Percentiles rank a stretch among this genome's conserved stretches.
These are phyloP conservation scores for Cyclocybe cylindracea DNA, from an alignment of 768 basidiomycete genomes.

Conservation along the genomic window DNA sequence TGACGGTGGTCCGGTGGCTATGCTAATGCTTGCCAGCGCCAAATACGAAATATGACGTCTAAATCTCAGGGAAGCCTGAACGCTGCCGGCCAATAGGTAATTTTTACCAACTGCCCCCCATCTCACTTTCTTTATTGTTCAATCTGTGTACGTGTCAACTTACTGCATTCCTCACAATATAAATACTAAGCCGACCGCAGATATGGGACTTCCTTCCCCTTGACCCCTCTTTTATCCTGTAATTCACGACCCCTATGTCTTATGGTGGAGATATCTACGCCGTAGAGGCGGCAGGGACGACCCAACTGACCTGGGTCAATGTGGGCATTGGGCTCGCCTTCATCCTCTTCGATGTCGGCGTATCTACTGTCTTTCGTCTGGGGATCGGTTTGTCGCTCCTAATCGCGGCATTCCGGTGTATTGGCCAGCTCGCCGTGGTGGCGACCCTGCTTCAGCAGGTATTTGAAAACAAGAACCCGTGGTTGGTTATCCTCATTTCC, in stretches of 20 bases:
- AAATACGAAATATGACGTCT: too few species aligned
- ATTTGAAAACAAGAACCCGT: slow-evolving; percentile 74
- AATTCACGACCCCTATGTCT: neutral
- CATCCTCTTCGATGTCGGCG: slow-evolving; percentile 66
- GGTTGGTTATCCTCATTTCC: slow-evolving; percentile 73
- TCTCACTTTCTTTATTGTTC: too few species aligned
- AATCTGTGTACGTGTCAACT: too few species aligned
- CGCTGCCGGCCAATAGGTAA: too few species aligned
- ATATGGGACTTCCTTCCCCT: too few species aligned
- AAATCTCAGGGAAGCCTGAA: too few species aligned
- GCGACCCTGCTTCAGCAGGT: slow-evolving; percentile 70
- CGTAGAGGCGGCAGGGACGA: neutral
- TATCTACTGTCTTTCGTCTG: slow-evolving; percentile 67
- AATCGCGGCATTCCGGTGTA: slow-evolving; percentile 71
- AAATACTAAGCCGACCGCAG: too few species aligned
- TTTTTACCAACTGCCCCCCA: too few species aligned
- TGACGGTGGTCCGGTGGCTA: too few species aligned
- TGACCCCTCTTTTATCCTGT: too few species aligned
- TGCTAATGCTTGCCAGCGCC: too few species aligned
- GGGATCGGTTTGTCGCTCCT: slow-evolving; percentile 70
- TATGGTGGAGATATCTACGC: neutral
- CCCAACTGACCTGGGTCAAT: slow-evolving; percentile 63
- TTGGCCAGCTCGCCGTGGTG: slow-evolving; percentile 77
- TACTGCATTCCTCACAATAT: too few species aligned
- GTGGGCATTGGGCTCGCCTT: slow-evolving; percentile 77